These are phyloP conservation scores for Brassica carinata DNA, from an alignment of 345 rosid species.

Conservation along the genomic window DNA sequence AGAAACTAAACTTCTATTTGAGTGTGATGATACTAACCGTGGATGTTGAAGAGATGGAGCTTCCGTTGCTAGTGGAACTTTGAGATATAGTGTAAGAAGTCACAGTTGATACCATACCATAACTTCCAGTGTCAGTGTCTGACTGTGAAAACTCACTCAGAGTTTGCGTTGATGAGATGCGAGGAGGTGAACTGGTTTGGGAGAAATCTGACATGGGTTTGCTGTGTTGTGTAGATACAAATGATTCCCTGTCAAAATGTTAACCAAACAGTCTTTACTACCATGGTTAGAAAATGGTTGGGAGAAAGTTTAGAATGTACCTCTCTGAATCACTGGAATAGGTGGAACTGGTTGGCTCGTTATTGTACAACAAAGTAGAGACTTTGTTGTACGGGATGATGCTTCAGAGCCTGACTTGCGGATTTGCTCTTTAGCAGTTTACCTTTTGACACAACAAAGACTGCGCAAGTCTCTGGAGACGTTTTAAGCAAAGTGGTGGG, in stretches of 20 bases:
- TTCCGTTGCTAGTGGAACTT: constrained; percentile 27
- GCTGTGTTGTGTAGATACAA: not conserved
- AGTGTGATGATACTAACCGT: constrained; percentile 30
- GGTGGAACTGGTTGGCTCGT: constrained; percentile 3
- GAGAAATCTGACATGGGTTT: constrained; percentile 7
- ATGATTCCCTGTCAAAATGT: constrained; percentile 20
- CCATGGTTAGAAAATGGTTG: not conserved
- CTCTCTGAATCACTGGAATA: constrained; percentile 14
- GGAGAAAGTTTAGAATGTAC: constrained; percentile 18
- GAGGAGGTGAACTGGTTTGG: constrained; percentile 20
- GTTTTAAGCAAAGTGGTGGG: constrained; percentile 50
- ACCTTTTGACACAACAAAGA: constrained; percentile 62
- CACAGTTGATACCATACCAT: constrained; percentile 15
- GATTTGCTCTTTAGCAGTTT: constrained; percentile 46
- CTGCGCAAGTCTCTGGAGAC: constrained; percentile 58
- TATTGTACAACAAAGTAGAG: constrained; percentile 33
- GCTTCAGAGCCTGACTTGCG: constrained; percentile 39
- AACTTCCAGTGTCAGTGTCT: constrained; percentile 41
- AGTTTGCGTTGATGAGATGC: constrained; percentile 26
- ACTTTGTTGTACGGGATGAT: not conserved
- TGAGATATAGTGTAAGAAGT: constrained; percentile 36
- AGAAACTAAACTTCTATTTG: not conserved
- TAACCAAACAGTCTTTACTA: not conserved
- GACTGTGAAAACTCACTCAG: constrained; percentile 35
- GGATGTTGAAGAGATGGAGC: constrained; percentile 35